Evolutionary conservation across 768 basidiomycete genomes (phyloP), one percentile per base, ranked within the genome.

Genomic region (Leccinum longicurvipes): DNA sequence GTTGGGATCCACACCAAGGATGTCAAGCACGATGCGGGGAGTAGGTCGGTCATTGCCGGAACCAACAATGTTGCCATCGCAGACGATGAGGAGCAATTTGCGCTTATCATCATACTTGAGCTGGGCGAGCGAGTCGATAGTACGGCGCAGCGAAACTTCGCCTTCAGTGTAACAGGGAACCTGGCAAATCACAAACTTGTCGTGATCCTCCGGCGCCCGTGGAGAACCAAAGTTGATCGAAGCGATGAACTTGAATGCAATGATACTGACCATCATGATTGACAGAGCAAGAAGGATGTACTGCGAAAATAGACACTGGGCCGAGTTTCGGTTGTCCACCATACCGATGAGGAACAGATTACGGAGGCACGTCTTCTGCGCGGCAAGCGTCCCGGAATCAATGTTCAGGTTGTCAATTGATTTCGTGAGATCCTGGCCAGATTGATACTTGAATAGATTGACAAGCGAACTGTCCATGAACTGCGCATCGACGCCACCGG

Each of bases 141-240:
- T 97, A 63, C 78, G 79, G 48, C 89, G 81, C 50, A 98, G 77
- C 6, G 93, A 97, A 14, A 77, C 69, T 59, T 94, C 89, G 60
- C 94, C 96, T 79, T 98, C 96, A 3, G 96, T 98, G 70, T 98
- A 98, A 81, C 96, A 98, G 27, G 96, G 96, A 0, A 98, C 93
- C 67, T 98, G 96, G 69, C 95, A 98, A 63, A 96, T 92, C 60
- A 97, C 89, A 62, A 97, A 96, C 74, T 97, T 96, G 77, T 97
- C 93, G 68, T 94, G 93, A 63, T 94, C 90, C 73, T 96, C 94
- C 0, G 93, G 94, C 6, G 90, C 89, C 54, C 92, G 84, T 17
- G 83, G 71, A 3, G 86, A 74, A 47, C 84, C 82, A 67, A 97
- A 92, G 72, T 91, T 88, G 70, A 96, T 78, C 0, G 92, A 93